Base-by-base conservation (phyloP, 768 basidiomycete species). In the Cyathus striatus region DNA sequence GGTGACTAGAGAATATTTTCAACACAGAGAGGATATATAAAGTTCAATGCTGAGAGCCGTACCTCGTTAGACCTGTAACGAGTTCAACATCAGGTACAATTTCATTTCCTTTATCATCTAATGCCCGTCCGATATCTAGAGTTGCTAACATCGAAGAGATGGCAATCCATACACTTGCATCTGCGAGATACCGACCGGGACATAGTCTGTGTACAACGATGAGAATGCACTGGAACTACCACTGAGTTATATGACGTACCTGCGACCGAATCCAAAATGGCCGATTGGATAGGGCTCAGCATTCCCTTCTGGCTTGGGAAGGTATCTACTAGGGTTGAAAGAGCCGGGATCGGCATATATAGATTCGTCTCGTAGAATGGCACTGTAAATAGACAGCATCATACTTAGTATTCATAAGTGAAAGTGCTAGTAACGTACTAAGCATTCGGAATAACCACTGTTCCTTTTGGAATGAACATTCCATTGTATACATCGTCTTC, bases 401-500 rank as follows among this genome's bases (percentile, higher is more conserved):
- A 6, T 14, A 9, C 6, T 40, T 9, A 40, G 38, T 18, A 6
- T 40, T 7, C 7, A 40, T 17, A 5, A 17, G n/a, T 14, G 20
- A 16, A 9, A 38, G 40, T 23, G 24, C 10, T 16, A 30, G 14
- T 21, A 21, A 43, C 53, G 4, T 18, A 54, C 53, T 50, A 54
- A n/a, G 41, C 50, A 40, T 54, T 54, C 3, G 50, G 50, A 39
- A 45, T 41, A 14, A 54, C 53, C 3, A 54, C 42, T 14, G 53
- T 49, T 6, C 46, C 50, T 16, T 38, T 39, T 3, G 53, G 53
- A 12, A 54, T 23, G 42, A 42, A 35, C 25, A 49, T 51, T 7
- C 53, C 53, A 32, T 50, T 50, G 23, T 55, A 55, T 30, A 46
- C 53, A 24, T 55, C 53, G 21, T 55, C 49, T 45, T 52, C 50